phyloP scores from a whole-genome alignment of 768 basidiomycete species.

The Stropharia rugosoannulata region DNA sequence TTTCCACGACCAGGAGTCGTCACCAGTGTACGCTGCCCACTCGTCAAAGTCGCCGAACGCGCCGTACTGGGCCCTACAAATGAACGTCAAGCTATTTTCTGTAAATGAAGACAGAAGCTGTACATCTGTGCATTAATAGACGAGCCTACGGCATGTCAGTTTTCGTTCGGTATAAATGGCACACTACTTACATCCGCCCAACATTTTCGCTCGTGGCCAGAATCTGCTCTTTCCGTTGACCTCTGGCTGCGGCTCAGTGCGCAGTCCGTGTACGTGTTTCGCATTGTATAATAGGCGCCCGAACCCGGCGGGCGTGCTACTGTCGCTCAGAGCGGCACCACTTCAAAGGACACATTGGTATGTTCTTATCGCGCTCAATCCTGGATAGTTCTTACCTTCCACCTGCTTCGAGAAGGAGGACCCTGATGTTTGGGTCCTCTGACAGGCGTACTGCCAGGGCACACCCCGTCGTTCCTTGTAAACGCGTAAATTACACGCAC shows the following conservation, averaged over 20 bases:
- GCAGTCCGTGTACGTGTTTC: conserved; percentile 47
- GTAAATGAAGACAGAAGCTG: neutral
- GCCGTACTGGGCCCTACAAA: conserved; percentile 57
- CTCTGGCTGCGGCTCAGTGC: conserved; percentile 54
- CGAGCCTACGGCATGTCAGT: conserved; percentile 39
- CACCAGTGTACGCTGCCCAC: conserved; percentile 53
- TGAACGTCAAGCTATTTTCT: neutral
- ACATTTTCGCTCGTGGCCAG: conserved; percentile 69
- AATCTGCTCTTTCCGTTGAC: conserved; percentile 44
- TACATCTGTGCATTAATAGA: conserved; percentile 63
- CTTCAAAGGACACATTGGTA: conserved; percentile 24
- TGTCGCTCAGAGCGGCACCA: conserved; percentile 36
- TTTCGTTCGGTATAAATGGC: neutral
- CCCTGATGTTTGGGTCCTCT: conserved; percentile 49
- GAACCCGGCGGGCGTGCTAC: conserved; percentile 41
- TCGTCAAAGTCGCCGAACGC: conserved; percentile 71
- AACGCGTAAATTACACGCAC: conserved; percentile 2
- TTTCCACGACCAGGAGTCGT: conserved; percentile 62
- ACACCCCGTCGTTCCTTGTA: conserved; percentile 56
- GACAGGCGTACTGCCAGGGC: conserved; percentile 56
- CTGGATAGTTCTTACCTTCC: conserved; percentile 40
- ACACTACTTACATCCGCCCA: conserved; percentile 61
- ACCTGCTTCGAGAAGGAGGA: conserved; percentile 59
- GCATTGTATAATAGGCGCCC: conserved; percentile 34
- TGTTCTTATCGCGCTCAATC: neutral